Evolutionary conservation across 805 yeast species (phyloP).

Genomic region (Helenozyma baotianmanensis): DNA sequence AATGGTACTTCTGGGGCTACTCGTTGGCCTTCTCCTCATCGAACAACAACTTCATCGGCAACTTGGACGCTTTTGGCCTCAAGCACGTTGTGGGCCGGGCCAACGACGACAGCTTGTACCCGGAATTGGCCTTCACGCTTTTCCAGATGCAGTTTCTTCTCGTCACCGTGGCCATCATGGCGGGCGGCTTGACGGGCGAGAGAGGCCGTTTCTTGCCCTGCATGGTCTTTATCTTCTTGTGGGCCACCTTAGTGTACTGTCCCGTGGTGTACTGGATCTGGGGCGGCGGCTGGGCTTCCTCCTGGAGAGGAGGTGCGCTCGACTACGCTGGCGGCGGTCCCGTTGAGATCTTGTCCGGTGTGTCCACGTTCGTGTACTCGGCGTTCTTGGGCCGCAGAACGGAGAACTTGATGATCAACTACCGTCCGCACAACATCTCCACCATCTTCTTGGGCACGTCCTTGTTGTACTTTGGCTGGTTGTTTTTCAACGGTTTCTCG

Average conservation of each 20-base stretch:
- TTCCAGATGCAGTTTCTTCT: constrained; percentile 90
- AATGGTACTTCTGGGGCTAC: constrained; percentile 99
- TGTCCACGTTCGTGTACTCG: constrained; percentile 84
- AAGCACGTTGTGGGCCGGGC: constrained; percentile 56
- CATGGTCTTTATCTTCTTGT: constrained; percentile 73
- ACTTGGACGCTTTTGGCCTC: constrained; percentile 77
- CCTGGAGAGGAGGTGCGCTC: constrained; percentile 75
- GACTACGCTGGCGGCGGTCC: constrained; percentile 99
- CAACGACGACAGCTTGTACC: constrained; percentile 47
- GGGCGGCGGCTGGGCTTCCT: constrained; percentile 92
- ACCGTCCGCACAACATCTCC: constrained; percentile 92
- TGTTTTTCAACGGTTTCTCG: constrained; percentile 90
- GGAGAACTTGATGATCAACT: constrained; percentile 74
- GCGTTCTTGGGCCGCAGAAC: constrained; percentile 73
- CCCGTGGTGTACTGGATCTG: constrained; percentile 97
- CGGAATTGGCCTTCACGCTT: constrained; percentile 78
- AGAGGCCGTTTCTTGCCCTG: constrained; percentile 86
- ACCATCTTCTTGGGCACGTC: constrained; percentile 85
- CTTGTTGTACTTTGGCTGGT: constrained; percentile 92
- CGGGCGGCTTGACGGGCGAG: constrained; percentile 86
- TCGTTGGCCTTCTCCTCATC: constrained; percentile 85
- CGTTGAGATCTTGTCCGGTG: constrained; percentile 88
- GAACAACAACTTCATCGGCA: constrained; percentile 81
- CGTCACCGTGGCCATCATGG: constrained; percentile 86
- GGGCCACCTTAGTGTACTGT: constrained; percentile 90